phyloP scores from a whole-genome alignment of 441 rosid genomes.

The California macrophylla region DNA sequence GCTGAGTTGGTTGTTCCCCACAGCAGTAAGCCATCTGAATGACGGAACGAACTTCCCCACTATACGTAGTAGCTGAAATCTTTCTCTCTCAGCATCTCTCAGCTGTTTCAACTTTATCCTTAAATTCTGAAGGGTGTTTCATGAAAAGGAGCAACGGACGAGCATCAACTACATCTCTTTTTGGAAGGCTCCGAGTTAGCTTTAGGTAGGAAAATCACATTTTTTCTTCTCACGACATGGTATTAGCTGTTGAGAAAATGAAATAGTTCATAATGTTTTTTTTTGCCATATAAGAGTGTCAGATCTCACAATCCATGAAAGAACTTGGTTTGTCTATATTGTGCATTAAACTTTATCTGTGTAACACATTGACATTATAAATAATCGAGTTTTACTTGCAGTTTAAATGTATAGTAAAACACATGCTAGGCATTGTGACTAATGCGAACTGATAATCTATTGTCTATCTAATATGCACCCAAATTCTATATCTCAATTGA shows the following conservation, averaged over 20 bases:
- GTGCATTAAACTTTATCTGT: background rate
- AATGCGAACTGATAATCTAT: background rate
- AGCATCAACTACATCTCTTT: background rate
- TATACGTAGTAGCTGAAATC: conserved; percentile 31
- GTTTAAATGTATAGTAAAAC: background rate
- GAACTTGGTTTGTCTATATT: background rate
- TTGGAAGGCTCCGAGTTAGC: background rate
- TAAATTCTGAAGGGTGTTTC: background rate
- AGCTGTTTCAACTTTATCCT: background rate
- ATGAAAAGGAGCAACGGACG: background rate
- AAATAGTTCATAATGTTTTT: background rate
- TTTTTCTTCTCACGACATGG: background rate
- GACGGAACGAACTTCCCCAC: conserved; percentile 50
- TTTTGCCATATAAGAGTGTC: background rate
- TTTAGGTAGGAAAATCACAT: background rate
- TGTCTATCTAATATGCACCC: background rate
- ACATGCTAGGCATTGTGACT: background rate
- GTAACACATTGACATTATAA: background rate
- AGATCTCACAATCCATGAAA: background rate
- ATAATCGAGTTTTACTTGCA: background rate
- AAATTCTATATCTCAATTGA: background rate
- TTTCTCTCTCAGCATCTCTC: conserved; percentile 6
- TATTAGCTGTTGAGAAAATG: background rate
- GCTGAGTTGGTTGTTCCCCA: conserved; percentile 67
- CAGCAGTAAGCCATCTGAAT: conserved; percentile 45